phyloP scores from a whole-genome alignment of 805 yeast species.

The Lachancea waltii region DNA sequence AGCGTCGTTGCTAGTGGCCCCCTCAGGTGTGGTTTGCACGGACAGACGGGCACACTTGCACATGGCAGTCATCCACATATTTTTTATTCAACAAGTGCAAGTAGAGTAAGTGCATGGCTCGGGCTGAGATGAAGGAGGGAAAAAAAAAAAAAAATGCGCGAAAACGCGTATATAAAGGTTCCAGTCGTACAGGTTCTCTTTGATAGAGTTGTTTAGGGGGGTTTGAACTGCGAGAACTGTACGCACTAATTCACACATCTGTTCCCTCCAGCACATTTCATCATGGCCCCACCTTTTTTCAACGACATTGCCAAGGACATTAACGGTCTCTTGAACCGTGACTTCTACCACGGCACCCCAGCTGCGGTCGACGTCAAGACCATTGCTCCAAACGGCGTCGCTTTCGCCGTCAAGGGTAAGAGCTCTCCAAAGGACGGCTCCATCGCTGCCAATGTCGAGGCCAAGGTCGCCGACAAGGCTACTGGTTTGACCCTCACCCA shows the following conservation, averaged over 20 bases:
- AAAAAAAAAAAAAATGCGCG: neutral
- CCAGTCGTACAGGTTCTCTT: no score
- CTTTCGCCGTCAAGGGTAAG: slow-evolving; percentile 91
- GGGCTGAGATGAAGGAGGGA: no score
- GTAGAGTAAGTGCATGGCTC: no score
- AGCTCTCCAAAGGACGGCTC: slow-evolving; percentile 69
- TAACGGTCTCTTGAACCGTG: slow-evolving; percentile 83
- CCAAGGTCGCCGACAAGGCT: slow-evolving; percentile 87
- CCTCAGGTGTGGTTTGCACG: neutral
- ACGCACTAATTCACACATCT: no score
- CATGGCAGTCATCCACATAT: neutral
- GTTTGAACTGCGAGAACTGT: no score
- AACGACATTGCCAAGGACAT: slow-evolving; percentile 89
- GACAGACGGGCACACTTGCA: neutral
- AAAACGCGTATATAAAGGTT: neutral
- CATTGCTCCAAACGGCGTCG: slow-evolving; percentile 92
- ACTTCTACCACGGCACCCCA: slow-evolving; percentile 87
- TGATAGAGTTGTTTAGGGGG: neutral
- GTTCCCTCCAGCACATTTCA: no score
- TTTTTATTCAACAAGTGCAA: no score
- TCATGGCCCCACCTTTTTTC: slow-evolving; percentile 82
- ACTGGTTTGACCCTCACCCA: slow-evolving; percentile 91
- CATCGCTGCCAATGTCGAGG: slow-evolving; percentile 83
- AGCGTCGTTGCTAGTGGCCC: no score
- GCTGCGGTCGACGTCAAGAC: slow-evolving; percentile 87